Base-by-base conservation (phyloP, 2,329 filamentous ascomycete species). In the Phialocephala subalpina region DNA sequence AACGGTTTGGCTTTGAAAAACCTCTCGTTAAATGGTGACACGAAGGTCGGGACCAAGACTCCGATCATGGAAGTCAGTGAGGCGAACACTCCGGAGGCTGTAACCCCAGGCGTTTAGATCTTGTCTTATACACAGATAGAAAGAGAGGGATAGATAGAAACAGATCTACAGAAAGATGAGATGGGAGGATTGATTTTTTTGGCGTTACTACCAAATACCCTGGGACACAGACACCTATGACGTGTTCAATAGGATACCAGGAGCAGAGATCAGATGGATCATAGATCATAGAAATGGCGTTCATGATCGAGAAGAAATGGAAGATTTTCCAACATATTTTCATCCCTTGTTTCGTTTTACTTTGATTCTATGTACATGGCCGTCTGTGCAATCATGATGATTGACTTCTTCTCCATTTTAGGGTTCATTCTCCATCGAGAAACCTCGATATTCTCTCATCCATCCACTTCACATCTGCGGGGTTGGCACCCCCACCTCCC, bases 381-480 rank as follows among this genome's bases (percentile, higher is more conserved):
- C n/a, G n/a, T n/a, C n/a, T n/a, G n/a, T n/a, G n/a, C n/a, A n/a
- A n/a, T n/a, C n/a, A n/a, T n/a, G n/a, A n/a, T n/a, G n/a, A n/a
- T n/a, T n/a, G n/a, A n/a, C n/a, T n/a, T n/a, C n/a, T n/a, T n/a
- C n/a, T n/a, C n/a, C n/a, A n/a, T n/a, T n/a, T n/a, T n/a, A n/a
- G n/a, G n/a, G n/a, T n/a, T 61, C 7, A 11, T 8, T 42, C 33
- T 45, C 47, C 18, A 18, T 57, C 9, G 61, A 78, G 63, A 58
- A 80, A 78, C 25, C 70, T 66, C 9, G 62, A 42, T 40, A 79
- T 78, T 27, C 65, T 67, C 38, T 68, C 65, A 64, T 77, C 70
- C 69, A 80, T 77, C 73, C 73, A 80, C 53, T 70, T 70, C 14
- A 49, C 69, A 71, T 79, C 78, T 2, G 60, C 66, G 36, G 61